Conservation (phyloP, 2,329 filamentous ascomycete species). For the Hymenoscyphus infarciens region DNA sequence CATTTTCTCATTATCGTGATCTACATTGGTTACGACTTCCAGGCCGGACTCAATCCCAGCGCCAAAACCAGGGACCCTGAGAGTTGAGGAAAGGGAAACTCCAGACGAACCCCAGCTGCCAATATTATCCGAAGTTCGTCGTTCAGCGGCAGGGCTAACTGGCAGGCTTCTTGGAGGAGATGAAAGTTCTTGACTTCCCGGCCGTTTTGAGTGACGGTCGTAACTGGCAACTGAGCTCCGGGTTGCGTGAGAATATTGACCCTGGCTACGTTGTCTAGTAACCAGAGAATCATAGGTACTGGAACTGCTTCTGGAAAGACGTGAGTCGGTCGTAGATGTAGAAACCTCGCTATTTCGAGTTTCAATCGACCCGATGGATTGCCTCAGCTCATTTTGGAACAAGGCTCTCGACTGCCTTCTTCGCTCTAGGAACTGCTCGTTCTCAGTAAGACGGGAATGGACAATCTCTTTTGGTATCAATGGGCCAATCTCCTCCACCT, state of each 20-base stretch:
- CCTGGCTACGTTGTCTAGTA: slow-evolving; percentile 28
- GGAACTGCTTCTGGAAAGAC: slow-evolving; percentile 24
- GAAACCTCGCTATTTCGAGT: slow-evolving; percentile 12
- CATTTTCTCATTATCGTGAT: slow-evolving; percentile 22
- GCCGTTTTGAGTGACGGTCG: slow-evolving; percentile 16
- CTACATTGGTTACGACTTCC: slow-evolving; percentile 24
- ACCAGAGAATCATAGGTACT: slow-evolving; percentile 28
- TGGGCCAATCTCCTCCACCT: slow-evolving; percentile 5
- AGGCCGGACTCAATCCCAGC: slow-evolving; percentile 27
- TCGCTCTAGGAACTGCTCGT: slow-evolving; percentile 32
- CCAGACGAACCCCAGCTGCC: slow-evolving; percentile 14
- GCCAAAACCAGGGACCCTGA: slow-evolving; percentile 25
- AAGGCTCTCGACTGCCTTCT: slow-evolving; percentile 26
- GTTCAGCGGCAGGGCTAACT: not conserved
- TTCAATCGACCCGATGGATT: slow-evolving; percentile 13
- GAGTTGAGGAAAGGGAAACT: slow-evolving; percentile 17
- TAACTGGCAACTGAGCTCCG: slow-evolving; percentile 27
- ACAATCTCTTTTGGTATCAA: slow-evolving; percentile 30
- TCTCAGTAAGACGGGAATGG: slow-evolving; percentile 23
- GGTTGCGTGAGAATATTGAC: slow-evolving; percentile 24
- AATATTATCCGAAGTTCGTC: slow-evolving; percentile 9
- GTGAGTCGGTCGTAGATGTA: slow-evolving; percentile 19
- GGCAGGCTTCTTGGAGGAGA: slow-evolving; percentile 6
- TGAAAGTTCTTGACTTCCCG: slow-evolving; percentile 15
- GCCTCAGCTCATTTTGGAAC: slow-evolving; percentile 28